Conservation (phyloP, 768 basidiomycete species). For the Pleurotus citrinopileatus region DNA sequence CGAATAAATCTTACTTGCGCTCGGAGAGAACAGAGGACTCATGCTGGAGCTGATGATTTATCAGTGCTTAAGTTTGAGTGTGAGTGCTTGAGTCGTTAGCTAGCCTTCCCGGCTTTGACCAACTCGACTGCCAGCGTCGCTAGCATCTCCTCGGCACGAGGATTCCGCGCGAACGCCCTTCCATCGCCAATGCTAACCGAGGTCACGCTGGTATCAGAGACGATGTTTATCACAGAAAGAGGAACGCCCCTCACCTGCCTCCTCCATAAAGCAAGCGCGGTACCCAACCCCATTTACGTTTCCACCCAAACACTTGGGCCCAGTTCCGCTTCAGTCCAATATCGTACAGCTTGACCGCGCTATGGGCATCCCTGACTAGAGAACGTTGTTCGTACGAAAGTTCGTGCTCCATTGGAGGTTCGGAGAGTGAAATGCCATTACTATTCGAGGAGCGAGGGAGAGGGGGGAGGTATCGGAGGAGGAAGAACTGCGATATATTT, state of each 20-base stretch:
- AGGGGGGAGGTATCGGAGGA: conserved; percentile 69
- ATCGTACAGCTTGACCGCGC: conserved; percentile 62
- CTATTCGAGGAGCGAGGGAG: conserved; percentile 36
- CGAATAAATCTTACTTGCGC: too few relatives aligned
- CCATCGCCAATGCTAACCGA: conserved; percentile 61
- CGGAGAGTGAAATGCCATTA: conserved; percentile 48
- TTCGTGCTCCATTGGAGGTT: conserved; percentile 72
- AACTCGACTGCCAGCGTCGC: conserved; percentile 62
- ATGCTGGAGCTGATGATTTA: too few relatives aligned
- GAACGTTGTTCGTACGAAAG: conserved; percentile 62
- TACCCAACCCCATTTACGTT: conserved; percentile 47
- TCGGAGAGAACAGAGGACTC: too few relatives aligned
- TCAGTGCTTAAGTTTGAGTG: too few relatives aligned
- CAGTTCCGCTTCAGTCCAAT: conserved; percentile 73
- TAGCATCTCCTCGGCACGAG: conserved; percentile 62
- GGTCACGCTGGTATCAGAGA: neutral
- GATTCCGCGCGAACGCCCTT: conserved; percentile 63
- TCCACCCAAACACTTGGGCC: conserved; percentile 65
- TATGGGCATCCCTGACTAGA: conserved; percentile 63
- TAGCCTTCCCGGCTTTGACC: conserved; percentile 51
- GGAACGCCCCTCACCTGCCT: conserved; percentile 45
- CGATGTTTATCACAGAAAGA: neutral
- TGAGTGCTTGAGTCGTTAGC: too few relatives aligned
- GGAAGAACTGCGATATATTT: conserved; percentile 68
- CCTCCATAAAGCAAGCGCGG: conserved; percentile 59